phyloP scores from a whole-genome alignment of 2,329 filamentous ascomycete species.

The Alternaria longipes region DNA sequence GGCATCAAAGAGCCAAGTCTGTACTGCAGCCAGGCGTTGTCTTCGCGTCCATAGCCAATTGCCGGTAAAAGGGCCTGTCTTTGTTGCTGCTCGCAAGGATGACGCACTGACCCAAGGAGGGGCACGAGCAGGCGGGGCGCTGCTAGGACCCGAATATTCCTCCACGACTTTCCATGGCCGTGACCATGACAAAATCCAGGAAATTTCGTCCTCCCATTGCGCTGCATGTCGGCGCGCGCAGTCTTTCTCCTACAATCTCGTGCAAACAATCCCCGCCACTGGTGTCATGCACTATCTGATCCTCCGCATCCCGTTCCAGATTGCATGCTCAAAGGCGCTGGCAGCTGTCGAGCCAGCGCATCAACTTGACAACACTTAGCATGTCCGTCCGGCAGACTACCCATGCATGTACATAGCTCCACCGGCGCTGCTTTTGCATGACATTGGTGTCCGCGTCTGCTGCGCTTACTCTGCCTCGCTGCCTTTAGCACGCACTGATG shows the following conservation, averaged over 20 bases:
- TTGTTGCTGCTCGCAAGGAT: slow-evolving; percentile 33
- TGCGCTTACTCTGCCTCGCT: slow-evolving; percentile 51
- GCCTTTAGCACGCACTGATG: slow-evolving; percentile 46
- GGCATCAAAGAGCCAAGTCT: slow-evolving; percentile 33
- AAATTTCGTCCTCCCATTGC: slow-evolving; percentile 25
- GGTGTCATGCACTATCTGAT: slow-evolving; percentile 43
- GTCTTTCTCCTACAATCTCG: slow-evolving; percentile 18
- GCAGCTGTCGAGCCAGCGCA: slow-evolving; percentile 54
- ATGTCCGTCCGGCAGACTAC: slow-evolving; percentile 50
- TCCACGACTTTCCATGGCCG: slow-evolving; percentile 31
- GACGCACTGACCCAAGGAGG: slow-evolving; percentile 41
- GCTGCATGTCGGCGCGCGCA: slow-evolving; percentile 25
- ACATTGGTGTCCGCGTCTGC: slow-evolving; percentile 46
- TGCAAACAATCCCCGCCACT: slow-evolving; percentile 32
- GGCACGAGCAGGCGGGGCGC: slow-evolving; percentile 34
- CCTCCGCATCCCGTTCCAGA: slow-evolving; percentile 49
- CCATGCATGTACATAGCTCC: slow-evolving; percentile 50
- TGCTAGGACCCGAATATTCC: slow-evolving; percentile 38
- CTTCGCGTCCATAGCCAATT: slow-evolving; percentile 41
- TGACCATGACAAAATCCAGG: slow-evolving; percentile 24
- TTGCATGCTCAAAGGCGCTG: slow-evolving; percentile 51
- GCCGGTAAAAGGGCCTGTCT: slow-evolving; percentile 17
- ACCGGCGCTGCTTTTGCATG: slow-evolving; percentile 48
- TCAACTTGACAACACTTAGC: slow-evolving; percentile 55
- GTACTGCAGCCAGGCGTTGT: slow-evolving; percentile 33